Base-by-base conservation (phyloP, 2,329 filamentous ascomycete species). In the Mariannaea sp. region DNA sequence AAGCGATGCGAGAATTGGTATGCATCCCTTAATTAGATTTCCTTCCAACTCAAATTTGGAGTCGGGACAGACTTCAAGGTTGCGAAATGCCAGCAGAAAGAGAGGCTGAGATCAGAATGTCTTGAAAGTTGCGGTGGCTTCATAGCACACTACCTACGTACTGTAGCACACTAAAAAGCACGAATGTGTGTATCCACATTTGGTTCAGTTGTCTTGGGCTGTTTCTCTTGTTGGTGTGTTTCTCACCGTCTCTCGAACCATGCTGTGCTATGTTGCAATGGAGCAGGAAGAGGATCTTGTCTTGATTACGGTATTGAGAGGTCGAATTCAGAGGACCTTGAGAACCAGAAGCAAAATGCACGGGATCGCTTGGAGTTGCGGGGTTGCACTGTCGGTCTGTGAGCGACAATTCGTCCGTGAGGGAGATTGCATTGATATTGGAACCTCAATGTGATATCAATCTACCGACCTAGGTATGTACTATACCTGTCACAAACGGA, bases 91-190 rank as follows among this genome's bases (percentile, higher is more conserved):
- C 35, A 38, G n/a, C n/a, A n/a, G n/a, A 38, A 39, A 41, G 12
- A 26, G 19, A 13, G 30, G 24, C 20, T 32, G 38, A 42, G 36
- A 26, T 22, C 26, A 14, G 32, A 46, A 44, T 57, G 56, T 54
- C 56, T 24, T 24, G n/a, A n/a, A n/a, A n/a, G n/a, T 56, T 36
- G 53, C 26, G 20, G 36, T 53, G 48, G 41, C 17, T 5, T n/a
- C n/a, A 24, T 24, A 8, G 22, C 8, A 24, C 8, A 24, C 8
- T 24, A n/a, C n/a, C n/a, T n/a, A n/a, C n/a, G n/a, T n/a, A n/a
- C n/a, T n/a, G n/a, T n/a, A n/a, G n/a, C n/a, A n/a, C n/a, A n/a
- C n/a, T n/a, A n/a, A n/a, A n/a, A n/a, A n/a, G n/a, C n/a, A n/a
- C n/a, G n/a, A n/a, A n/a, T 24, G 22, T 24, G 8, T 8, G 8